phyloP scores from a whole-genome alignment of 1,284 basidiomycete species.

The Cryptococcus sp. region DNA sequence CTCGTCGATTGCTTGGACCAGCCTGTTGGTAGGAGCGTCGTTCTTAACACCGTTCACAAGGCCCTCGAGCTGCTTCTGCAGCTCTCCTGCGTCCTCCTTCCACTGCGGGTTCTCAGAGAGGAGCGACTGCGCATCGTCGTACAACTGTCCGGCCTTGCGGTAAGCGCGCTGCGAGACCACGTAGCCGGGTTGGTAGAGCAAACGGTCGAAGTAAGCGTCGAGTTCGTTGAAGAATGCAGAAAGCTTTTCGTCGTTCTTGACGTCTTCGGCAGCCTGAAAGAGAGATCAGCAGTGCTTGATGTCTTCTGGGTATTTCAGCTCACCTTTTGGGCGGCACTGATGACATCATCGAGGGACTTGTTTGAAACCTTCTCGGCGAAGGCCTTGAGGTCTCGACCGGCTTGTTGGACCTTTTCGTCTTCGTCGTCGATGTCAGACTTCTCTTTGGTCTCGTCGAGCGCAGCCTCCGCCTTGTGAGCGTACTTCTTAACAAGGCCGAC shows the following conservation, averaged over 20 bases:
- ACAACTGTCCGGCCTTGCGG: slow-evolving; percentile 48
- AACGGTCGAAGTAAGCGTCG: slow-evolving; percentile 45
- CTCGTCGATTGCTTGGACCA: slow-evolving; percentile 51
- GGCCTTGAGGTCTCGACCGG: slow-evolving; percentile 51
- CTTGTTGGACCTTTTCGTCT: slow-evolving; percentile 50
- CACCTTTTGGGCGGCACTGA: slow-evolving; percentile 50
- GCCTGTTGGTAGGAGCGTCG: slow-evolving; percentile 46
- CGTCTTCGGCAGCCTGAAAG: slow-evolving; percentile 45
- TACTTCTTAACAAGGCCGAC: slow-evolving; percentile 56
- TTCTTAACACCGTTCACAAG: slow-evolving; percentile 49
- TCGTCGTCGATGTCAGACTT: slow-evolving; percentile 52
- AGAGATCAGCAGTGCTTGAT: neutral
- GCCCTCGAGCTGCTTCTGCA: slow-evolving; percentile 51
- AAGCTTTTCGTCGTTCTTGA: slow-evolving; percentile 51
- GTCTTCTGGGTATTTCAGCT: neutral
- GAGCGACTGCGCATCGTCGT: slow-evolving; percentile 52
- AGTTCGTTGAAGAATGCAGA: slow-evolving; percentile 49
- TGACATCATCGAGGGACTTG: slow-evolving; percentile 51
- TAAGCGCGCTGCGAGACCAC: slow-evolving; percentile 50
- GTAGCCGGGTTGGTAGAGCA: slow-evolving; percentile 52
- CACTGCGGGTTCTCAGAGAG: slow-evolving; percentile 47
- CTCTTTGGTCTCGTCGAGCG: slow-evolving; percentile 50
- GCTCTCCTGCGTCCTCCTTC: slow-evolving; percentile 45
- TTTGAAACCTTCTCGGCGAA: slow-evolving; percentile 54
- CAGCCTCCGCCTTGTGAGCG: slow-evolving; percentile 51